phyloP scores from a whole-genome alignment of 1,139 yeast genomes.

The Debaryomyces sp. region DNA sequence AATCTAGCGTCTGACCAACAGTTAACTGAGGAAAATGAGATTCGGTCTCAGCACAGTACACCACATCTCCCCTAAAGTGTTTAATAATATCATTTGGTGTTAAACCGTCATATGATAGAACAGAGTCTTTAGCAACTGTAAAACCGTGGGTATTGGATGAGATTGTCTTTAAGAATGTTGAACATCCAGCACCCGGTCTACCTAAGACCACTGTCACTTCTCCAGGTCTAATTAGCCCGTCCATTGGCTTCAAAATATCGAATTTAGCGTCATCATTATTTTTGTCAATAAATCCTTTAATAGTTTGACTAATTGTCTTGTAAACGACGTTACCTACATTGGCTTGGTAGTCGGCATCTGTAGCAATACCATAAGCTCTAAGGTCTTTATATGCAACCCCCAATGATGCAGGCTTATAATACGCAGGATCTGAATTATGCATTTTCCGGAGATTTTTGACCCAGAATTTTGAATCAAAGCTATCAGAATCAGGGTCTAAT shows the following conservation, averaged over 20 bases:
- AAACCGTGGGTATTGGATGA: conserved; percentile 76
- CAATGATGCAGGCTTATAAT: conserved; percentile 21
- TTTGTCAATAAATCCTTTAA: conserved; percentile 3
- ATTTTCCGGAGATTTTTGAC: conserved; percentile 26
- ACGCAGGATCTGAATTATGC: conserved; percentile 20
- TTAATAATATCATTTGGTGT: conserved; percentile 28
- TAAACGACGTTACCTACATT: conserved; percentile 12
- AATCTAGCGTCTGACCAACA: conserved; percentile 68
- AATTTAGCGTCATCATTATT: conserved; percentile 26
- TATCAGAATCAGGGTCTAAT: conserved; percentile 20
- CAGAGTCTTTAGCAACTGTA: conserved; percentile 54
- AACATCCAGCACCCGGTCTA: conserved; percentile 85
- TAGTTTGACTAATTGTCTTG: conserved; percentile 12
- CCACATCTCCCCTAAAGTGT: conserved; percentile 49
- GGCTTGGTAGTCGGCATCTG: conserved; percentile 21
- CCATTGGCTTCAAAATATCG: conserved; percentile 68
- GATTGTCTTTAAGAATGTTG: conserved; percentile 73
- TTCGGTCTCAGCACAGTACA: conserved; percentile 74
- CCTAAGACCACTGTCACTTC: conserved; percentile 78
- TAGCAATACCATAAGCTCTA: conserved; percentile 21
- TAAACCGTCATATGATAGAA: conserved; percentile 36
- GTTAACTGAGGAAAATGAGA: conserved; percentile 73
- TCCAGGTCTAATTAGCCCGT: conserved; percentile 69
- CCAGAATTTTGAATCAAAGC: conserved; percentile 27
- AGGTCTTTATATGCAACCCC: conserved; percentile 23